Percentiles rank a stretch among this genome's conserved stretches.
Evolutionary conservation across 2,329 filamentous ascomycete genomes (phyloP).

Genomic region (Phaeoacremonium minimum): DNA sequence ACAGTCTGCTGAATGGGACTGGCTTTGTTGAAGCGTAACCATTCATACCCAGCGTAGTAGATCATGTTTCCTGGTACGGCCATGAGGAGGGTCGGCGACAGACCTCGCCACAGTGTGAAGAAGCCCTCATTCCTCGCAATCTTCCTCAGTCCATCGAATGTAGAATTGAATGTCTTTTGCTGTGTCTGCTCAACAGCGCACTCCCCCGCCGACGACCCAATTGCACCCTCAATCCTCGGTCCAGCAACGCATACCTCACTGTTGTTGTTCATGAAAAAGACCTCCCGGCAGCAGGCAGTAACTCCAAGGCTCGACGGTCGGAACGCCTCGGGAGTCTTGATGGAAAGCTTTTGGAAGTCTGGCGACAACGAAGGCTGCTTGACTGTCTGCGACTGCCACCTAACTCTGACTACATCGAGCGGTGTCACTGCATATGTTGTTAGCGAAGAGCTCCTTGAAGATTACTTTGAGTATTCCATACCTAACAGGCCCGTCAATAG

Average conservation of each 20-base stretch:
- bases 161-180: constrained; percentile 80
- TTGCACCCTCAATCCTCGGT: constrained; percentile 44
- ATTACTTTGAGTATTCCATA: constrained; percentile 41
- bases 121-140: constrained; percentile 91
- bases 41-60: constrained; percentile 98
- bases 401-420: constrained; percentile 92
- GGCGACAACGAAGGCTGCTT: constrained; percentile 38
- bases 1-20: constrained; percentile 66
- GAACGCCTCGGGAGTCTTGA: constrained; percentile 60
- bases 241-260: constrained; percentile 76
- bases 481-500: constrained; percentile 84
- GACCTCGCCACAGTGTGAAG: constrained; percentile 81
- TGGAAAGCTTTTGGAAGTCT: constrained; percentile 51
- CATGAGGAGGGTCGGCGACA: constrained; percentile 94
- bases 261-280: constrained; percentile 91
- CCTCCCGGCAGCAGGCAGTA: constrained; percentile 91
- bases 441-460: neutral
- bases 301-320: constrained; percentile 81
- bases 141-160: constrained; percentile 86
- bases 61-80: constrained; percentile 94
- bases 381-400: constrained; percentile 77
- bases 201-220: constrained; percentile 37
- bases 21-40: constrained; percentile 68
- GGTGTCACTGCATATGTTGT: constrained; percentile 66
- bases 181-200: constrained; percentile 89